Percentiles rank a stretch among this genome's conserved stretches.
These are phyloP conservation scores for Pyrenophora graminea DNA, from an alignment of 2,329 filamentous ascomycete genomes.

Conservation along the genomic window DNA sequence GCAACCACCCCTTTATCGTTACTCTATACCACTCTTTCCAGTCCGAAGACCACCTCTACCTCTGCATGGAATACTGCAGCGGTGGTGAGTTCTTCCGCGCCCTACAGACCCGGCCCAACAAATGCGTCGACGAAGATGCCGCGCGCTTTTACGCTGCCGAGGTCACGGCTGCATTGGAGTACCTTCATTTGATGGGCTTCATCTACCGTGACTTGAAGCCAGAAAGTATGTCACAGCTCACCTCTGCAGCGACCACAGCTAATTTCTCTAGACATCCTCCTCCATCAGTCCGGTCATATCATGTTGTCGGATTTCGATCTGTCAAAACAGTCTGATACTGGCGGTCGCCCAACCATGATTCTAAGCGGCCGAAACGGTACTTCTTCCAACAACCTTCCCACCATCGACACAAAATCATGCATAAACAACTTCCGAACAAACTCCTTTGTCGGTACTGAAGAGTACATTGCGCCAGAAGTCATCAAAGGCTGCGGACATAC, in stretches of 20 bases:
- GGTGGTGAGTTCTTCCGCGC: conserved; percentile 98
- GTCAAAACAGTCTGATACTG: conserved; percentile 94
- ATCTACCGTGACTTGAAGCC: conserved; percentile 98
- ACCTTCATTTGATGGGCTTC: conserved; percentile 98
- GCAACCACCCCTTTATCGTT: conserved; percentile 98
- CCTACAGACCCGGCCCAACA: conserved; percentile 92
- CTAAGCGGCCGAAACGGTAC: conserved; percentile 76
- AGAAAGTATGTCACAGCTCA: conserved; percentile 69
- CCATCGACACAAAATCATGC: conserved; percentile 98
- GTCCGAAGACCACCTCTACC: conserved; percentile 95
- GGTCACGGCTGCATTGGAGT: conserved; percentile 94
- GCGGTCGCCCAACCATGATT: conserved; percentile 97
- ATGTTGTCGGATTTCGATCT: conserved; percentile 99
- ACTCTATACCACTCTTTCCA: conserved; percentile 99
- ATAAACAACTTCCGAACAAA: conserved; percentile 98
- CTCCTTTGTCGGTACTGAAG: conserved; percentile 96
- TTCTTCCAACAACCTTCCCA: conserved; percentile 82
- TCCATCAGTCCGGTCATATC: conserved; percentile 99
- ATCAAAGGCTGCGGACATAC: conserved; percentile 99
- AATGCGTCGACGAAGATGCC: conserved; percentile 95
- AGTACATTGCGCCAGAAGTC: conserved; percentile 98
- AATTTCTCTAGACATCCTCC: conserved; percentile 75
- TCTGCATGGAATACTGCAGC: conserved; percentile 99
- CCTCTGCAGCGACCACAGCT: conserved; percentile 34
- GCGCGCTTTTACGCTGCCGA: conserved; percentile 97